Conservation (phyloP, 192 early-diverging fungal species). For the Allomyces arbusculus region DNA sequence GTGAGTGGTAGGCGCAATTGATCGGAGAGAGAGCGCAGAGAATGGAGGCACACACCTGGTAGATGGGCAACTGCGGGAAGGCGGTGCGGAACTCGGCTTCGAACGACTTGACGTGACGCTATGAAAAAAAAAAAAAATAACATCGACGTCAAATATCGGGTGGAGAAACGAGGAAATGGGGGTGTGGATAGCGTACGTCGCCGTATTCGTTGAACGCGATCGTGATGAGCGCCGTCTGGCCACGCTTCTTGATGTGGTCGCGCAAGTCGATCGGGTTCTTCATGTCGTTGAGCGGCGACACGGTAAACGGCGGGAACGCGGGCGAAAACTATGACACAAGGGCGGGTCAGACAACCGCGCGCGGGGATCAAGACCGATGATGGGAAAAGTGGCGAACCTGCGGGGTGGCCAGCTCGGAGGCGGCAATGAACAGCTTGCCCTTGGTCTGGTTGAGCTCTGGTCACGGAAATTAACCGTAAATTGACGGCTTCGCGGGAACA, state of each 20-base stretch:
- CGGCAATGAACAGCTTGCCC: not conserved
- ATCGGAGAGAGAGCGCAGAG: not conserved
- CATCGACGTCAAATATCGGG: not conserved
- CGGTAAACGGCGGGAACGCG: no score
- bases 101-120: not conserved
- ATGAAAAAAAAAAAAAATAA: not conserved
- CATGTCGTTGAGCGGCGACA: not conserved
- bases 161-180: not conserved
- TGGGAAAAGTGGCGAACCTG: not conserved
- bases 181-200: not conserved
- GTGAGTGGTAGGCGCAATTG: not conserved
- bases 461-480: not conserved
- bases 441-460: not conserved
- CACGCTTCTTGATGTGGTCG: not conserved
- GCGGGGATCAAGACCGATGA: no score
- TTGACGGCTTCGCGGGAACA: not conserved
- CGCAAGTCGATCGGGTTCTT: not conserved
- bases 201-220: not conserved
- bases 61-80: not conserved
- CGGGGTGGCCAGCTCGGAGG: not conserved
- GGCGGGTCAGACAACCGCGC: no score
- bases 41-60: not conserved
- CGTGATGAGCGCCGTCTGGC: not conserved
- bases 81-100: not conserved
- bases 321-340: no score